Evolutionary conservation across 1,284 basidiomycete species (phyloP).

Genomic region (Fereydounia khargensis): DNA sequence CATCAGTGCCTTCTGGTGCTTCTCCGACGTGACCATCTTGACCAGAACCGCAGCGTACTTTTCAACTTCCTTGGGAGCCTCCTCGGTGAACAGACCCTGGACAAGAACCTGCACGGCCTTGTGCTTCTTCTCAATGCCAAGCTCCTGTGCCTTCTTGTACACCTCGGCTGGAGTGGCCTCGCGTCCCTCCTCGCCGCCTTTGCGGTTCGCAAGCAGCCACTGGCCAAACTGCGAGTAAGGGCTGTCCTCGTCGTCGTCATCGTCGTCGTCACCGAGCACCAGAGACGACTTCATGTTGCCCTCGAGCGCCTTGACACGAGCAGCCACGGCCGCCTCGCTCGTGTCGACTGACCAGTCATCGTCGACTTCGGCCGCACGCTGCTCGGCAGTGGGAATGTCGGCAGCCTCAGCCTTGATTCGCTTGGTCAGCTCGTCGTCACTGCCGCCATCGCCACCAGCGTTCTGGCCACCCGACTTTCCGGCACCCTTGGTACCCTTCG

Average conservation of each 20-base stretch:
- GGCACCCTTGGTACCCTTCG: constrained; percentile 54
- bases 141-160: constrained; percentile 84
- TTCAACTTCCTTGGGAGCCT: constrained; percentile 72
- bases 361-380: constrained; percentile 61
- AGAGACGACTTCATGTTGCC: constrained; percentile 64
- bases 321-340: constrained; percentile 83
- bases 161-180: constrained; percentile 64
- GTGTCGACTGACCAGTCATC: constrained; percentile 88
- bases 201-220: constrained; percentile 81
- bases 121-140: constrained; percentile 94
- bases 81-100: constrained; percentile 79
- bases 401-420: constrained; percentile 63
- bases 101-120: constrained; percentile 82
- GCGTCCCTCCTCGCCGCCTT: constrained; percentile 56
- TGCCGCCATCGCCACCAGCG: constrained; percentile 52
- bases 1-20: constrained; percentile 89
- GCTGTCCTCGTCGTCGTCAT: constrained; percentile 62
- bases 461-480: constrained; percentile 66
- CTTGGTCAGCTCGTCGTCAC: constrained; percentile 60
- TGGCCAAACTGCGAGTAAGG: constrained; percentile 80
- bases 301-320: constrained; percentile 77
- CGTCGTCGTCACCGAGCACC: constrained; percentile 66
- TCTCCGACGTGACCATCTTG: constrained; percentile 72
- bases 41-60: constrained; percentile 73
- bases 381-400: constrained; percentile 60